Evolutionary conservation across 169 alveolate species (phyloP).

Genomic region (Plasmodium cynomolgi): DNA sequence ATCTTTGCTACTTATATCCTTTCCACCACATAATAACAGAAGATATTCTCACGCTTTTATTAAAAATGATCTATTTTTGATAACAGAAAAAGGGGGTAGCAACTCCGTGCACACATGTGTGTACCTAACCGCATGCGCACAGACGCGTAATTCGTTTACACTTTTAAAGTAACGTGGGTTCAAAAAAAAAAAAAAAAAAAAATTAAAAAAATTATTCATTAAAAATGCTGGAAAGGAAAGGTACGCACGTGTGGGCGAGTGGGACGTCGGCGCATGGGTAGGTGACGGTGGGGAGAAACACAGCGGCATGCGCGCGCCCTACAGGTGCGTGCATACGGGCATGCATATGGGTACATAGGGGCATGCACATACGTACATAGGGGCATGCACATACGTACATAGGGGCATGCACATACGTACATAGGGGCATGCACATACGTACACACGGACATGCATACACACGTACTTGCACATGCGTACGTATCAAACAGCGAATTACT

Average conservation of each 20-base stretch:
- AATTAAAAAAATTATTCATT: constrained; percentile 40
- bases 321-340: not conserved
- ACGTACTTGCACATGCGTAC: not conserved
- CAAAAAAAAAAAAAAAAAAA: constrained; percentile 15
- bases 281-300: not conserved
- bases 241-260: not conserved
- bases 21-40: not conserved
- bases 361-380: not conserved
- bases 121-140: not conserved
- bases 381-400: not conserved
- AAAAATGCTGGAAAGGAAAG: constrained; percentile 8
- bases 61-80: not conserved
- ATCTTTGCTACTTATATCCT: not conserved
- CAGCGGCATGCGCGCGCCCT: not conserved
- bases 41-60: not conserved
- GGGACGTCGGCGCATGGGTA: not conserved
- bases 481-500: constrained; percentile 58
- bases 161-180: constrained; percentile 4
- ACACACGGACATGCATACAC: not conserved
- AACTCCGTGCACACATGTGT: not conserved
- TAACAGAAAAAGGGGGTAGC: constrained; percentile 1
- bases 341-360: not conserved
- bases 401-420: not conserved
- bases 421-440: not conserved
- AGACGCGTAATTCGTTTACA: not conserved